Base-by-base conservation (phyloP, 495 filamentous ascomycete species). In the Penicillium mononematosum region DNA sequence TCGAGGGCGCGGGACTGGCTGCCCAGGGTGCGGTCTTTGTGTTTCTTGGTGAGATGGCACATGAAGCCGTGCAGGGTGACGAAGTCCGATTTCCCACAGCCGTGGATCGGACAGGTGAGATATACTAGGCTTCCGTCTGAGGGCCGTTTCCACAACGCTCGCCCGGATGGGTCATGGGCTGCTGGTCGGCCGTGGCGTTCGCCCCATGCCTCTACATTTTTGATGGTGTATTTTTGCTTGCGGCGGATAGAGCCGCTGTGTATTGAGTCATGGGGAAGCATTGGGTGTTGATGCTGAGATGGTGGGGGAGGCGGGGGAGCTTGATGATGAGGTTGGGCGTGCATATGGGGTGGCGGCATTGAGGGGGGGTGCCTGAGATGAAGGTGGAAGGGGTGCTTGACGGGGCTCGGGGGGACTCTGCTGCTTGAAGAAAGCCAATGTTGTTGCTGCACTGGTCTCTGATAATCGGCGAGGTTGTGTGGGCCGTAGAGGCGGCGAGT, bases 211-310 rank as follows among this genome's bases (percentile, higher is more conserved):
- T 79, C 76, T 47, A 76, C 75, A 46, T 79, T 79, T 61, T 79
- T 79, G 61, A 79, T 79, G 19, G 76, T 79, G 51, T 79, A 79
- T 58, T 79, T 79, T 62, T 79, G 76, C 55, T 79, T 79, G 43
- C 74, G 73, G 24, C 76, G 69, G 55, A 78, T 72, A 1, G 71
- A 69, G 22, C 67, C 70, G 42, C 63, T 67, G 39, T 65, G 62
- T 27, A 63, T 53, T 19, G 62, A 56, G 31, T 77, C 71, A 31
- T 70, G 70, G 12, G 66, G 55, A 25, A 70, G 65, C n/a, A 64
- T 59, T 12, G 59, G 61, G 45, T 72, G 71, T 36, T 65, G 70
- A 32, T 42, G 64, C 10, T 55, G 58, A 39, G 54, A 45, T 48
- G 48, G 58, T n/a, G 61, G 60, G 12, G 62, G 53, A 29, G 43